Conservation (phyloP, 164 flowering plant species). For the Nymphaea thermarum region DNA sequence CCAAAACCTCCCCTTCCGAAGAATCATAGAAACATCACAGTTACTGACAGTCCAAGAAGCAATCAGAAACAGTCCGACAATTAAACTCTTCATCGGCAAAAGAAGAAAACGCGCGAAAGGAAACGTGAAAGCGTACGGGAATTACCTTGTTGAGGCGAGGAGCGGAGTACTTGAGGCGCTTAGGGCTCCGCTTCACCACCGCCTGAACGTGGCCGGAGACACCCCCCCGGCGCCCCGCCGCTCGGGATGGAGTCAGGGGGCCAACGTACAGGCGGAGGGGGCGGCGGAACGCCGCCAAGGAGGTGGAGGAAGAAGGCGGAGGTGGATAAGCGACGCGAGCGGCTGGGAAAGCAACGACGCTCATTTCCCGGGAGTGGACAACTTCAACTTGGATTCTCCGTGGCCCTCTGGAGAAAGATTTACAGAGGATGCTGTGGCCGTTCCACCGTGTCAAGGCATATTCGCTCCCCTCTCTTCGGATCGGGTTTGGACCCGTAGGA, state of each 20-base stretch:
- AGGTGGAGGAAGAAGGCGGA: neutral
- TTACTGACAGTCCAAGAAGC: too few species aligned
- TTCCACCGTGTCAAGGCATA: neutral
- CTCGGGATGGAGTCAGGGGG: neutral
- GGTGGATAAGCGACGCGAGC: neutral
- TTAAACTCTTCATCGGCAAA: too few species aligned
- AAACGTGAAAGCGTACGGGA: too few species aligned
- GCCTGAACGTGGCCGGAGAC: conserved; percentile 1
- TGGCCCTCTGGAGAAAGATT: neutral
- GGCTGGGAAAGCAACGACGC: neutral
- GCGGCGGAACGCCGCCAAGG: neutral
- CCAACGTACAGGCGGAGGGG: neutral
- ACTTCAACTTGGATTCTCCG: neutral
- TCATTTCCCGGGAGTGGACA: neutral
- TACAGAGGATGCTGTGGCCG: neutral
- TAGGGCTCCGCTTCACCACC: conserved; percentile 55
- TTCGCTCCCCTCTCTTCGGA: neutral
- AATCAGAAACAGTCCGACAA: too few species aligned
- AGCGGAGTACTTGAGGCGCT: conserved; percentile 77
- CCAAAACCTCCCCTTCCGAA: too few species aligned
- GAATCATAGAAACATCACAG: too few species aligned
- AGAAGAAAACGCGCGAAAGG: too few species aligned
- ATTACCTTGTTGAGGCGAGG: conserved; percentile 58
- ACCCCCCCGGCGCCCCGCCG: neutral
- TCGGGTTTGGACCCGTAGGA: too few species aligned